These are phyloP conservation scores for Tricholoma sp. DNA, from an alignment of 768 basidiomycete genomes.

Conservation along the genomic window DNA sequence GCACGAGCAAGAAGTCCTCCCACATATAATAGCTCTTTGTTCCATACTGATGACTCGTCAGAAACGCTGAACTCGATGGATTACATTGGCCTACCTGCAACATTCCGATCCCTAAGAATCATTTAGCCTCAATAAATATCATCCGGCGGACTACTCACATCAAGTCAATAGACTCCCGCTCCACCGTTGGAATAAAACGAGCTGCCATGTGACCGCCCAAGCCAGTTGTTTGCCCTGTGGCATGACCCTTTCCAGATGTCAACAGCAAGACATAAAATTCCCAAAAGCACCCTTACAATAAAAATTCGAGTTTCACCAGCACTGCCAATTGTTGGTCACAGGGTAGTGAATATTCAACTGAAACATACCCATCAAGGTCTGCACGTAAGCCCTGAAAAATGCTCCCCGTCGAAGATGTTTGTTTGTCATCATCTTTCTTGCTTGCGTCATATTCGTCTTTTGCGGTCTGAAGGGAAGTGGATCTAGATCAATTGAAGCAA, in stretches of 20 bases:
- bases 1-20: slow-evolving; percentile 79
- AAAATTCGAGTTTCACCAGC: slow-evolving; percentile 73
- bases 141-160: slow-evolving; percentile 44
- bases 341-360: background rate
- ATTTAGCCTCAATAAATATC: background rate
- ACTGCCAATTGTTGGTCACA: slow-evolving; percentile 28
- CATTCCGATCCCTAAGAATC: slow-evolving; percentile 65
- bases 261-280: background rate
- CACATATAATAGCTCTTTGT: slow-evolving; percentile 79
- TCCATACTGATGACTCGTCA: slow-evolving; percentile 61
- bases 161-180: slow-evolving; percentile 88
- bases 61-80: slow-evolving; percentile 3
- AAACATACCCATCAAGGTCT: slow-evolving; percentile 70
- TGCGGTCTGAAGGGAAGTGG: slow-evolving; percentile 50
- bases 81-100: slow-evolving; percentile 48
- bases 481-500: background rate
- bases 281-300: slow-evolving; percentile 49
- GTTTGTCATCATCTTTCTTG: slow-evolving; percentile 57
- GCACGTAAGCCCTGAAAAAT: slow-evolving; percentile 86
- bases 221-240: slow-evolving; percentile 91
- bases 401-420: slow-evolving; percentile 61
- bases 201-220: slow-evolving; percentile 60
- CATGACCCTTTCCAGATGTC: slow-evolving; percentile 60
- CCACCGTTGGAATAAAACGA: slow-evolving; percentile 93
- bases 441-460: slow-evolving; percentile 78